Conservation (phyloP, 2,329 filamentous ascomycete species). For the Paradendryphiella salina region DNA sequence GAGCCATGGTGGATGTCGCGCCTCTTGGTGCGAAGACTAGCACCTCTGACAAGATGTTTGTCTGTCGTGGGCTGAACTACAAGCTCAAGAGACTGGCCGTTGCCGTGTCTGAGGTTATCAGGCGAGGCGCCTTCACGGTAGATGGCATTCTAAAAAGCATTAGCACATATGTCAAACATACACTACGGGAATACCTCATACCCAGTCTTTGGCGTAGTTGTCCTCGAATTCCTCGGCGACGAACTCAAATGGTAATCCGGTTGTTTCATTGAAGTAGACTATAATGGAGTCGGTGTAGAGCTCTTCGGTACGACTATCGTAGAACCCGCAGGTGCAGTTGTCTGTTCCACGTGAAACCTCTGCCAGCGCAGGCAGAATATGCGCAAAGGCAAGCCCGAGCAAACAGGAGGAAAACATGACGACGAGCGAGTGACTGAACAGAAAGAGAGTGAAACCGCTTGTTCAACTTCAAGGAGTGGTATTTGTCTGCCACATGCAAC, state of each 20-base stretch:
- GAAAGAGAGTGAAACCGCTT: slow-evolving; percentile 4
- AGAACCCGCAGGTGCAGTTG: slow-evolving; percentile 54
- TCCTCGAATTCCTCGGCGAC: slow-evolving; percentile 49
- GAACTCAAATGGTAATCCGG: slow-evolving; percentile 44
- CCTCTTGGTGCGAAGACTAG: slow-evolving; percentile 48
- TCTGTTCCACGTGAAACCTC: slow-evolving; percentile 23
- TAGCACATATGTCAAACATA: background rate
- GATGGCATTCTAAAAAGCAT: slow-evolving; percentile 38
- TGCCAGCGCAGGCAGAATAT: slow-evolving; percentile 19
- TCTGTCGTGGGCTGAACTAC: slow-evolving; percentile 39
- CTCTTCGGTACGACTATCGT: slow-evolving; percentile 45
- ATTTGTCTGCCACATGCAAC: slow-evolving; percentile 5
- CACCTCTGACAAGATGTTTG: slow-evolving; percentile 51
- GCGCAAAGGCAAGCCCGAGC: slow-evolving; percentile 21
- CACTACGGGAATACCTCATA: background rate
- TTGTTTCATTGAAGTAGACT: slow-evolving; percentile 57
- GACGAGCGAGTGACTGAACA: slow-evolving; percentile 17
- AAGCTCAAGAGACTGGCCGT: slow-evolving; percentile 42
- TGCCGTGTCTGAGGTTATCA: slow-evolving; percentile 47
- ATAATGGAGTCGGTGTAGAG: slow-evolving; percentile 55
- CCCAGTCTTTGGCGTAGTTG: slow-evolving; percentile 53
- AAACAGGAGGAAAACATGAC: slow-evolving; percentile 17
- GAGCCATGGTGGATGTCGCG: slow-evolving; percentile 56
- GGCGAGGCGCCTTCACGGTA: slow-evolving; percentile 51
- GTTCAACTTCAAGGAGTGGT: slow-evolving; percentile 6